Conservation (phyloP, 306 rosid species). For the Trifolium fragiferum region DNA sequence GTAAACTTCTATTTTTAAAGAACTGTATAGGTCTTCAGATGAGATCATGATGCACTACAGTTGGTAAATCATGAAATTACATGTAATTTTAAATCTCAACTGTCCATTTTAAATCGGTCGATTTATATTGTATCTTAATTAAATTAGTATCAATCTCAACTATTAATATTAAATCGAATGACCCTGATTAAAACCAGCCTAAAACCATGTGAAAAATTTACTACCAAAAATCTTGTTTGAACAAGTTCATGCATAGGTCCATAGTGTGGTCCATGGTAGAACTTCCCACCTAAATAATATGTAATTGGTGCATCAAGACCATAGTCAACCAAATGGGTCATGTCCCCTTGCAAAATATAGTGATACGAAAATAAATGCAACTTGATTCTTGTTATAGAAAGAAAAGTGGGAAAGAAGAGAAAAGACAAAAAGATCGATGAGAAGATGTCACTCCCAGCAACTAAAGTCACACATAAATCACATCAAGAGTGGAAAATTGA, state of each 20-base stretch:
- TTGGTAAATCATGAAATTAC: too few relatives aligned
- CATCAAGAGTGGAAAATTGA: constrained; percentile 21
- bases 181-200: too few relatives aligned
- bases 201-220: too few relatives aligned
- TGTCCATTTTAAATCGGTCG: too few relatives aligned
- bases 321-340: constrained; percentile 25
- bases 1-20: not conserved
- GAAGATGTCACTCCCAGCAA: not conserved
- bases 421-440: constrained; percentile 15
- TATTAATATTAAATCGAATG: too few relatives aligned
- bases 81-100: too few relatives aligned
- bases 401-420: not conserved
- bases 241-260: not conserved
- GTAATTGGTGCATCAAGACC: constrained; percentile 12
- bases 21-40: too few relatives aligned
- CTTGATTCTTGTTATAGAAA: not conserved
- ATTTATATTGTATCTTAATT: too few relatives aligned
- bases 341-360: constrained; percentile 6
- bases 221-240: too few relatives aligned
- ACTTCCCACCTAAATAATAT: not conserved
- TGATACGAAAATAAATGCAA: not conserved
- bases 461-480: constrained; percentile 22
- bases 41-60: too few relatives aligned
- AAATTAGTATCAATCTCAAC: too few relatives aligned
- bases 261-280: not conserved